Conservation (phyloP, 2,329 filamentous ascomycete species). For the Beauveria asiatica region DNA sequence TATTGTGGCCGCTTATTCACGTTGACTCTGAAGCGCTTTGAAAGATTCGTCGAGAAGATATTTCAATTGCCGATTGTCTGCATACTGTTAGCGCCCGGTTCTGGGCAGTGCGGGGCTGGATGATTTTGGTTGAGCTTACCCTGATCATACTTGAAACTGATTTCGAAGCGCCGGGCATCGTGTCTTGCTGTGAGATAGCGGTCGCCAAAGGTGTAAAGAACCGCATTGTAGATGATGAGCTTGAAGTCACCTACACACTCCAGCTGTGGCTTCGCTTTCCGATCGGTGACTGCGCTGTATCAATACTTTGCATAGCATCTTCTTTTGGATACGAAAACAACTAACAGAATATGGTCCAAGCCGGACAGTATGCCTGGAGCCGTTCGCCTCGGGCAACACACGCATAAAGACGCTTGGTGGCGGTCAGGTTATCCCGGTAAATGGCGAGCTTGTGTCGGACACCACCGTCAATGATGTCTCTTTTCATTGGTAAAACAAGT, state of each 20-base stretch:
- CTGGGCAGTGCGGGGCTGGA: too few relatives aligned
- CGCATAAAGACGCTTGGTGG: slow-evolving; percentile 6
- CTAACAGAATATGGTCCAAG: slow-evolving; percentile 12
- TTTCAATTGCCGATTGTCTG: slow-evolving; percentile 1
- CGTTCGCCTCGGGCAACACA: not conserved
- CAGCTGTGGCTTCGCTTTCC: not conserved
- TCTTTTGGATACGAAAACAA: not conserved
- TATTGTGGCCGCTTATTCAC: not conserved
- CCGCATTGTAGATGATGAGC: not conserved
- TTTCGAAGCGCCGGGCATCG: not conserved
- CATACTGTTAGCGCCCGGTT: not conserved
- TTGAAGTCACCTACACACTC: not conserved
- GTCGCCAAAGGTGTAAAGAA: slow-evolving; percentile 2
- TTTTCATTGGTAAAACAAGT: not conserved
- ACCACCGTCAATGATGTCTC: slow-evolving; percentile 5
- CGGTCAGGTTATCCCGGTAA: slow-evolving; percentile 5
- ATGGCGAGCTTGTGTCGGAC: slow-evolving; percentile 8
- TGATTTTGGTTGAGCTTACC: not conserved
- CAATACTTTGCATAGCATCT: not conserved
- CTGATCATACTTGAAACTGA: not conserved
- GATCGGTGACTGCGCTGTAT: not conserved
- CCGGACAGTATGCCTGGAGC: not conserved
- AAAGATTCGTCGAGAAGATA: not conserved
- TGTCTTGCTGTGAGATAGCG: slow-evolving; percentile 1
- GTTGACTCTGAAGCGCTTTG: not conserved